These are phyloP conservation scores for Leishmania gerbilli DNA, from an alignment of 208 protist genomes.

Conservation along the genomic window DNA sequence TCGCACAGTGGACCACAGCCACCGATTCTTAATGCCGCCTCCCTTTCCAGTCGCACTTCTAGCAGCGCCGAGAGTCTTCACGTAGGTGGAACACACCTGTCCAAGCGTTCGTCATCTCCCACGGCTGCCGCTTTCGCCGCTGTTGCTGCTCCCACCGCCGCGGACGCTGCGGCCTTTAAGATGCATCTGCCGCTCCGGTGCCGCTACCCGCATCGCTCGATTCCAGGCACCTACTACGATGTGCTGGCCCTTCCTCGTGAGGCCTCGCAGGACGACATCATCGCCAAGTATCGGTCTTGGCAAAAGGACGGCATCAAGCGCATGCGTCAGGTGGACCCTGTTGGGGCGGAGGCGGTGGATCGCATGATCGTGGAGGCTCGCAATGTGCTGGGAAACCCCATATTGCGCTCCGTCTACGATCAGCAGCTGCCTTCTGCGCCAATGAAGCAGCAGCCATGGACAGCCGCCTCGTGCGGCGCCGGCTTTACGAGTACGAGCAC, in stretches of 20 bases:
- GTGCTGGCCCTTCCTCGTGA: slow-evolving; percentile 55
- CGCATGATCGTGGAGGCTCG: slow-evolving; percentile 79
- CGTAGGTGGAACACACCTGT: background rate
- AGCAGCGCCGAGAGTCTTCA: slow-evolving; percentile 30
- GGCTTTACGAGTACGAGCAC: slow-evolving; percentile 20
- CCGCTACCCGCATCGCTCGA: slow-evolving; percentile 72
- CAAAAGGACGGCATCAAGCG: slow-evolving; percentile 64
- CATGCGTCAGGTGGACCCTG: slow-evolving; percentile 51
- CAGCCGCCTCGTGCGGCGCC: slow-evolving; percentile 7
- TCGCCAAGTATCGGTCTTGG: slow-evolving; percentile 67
- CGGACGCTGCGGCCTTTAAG: slow-evolving; percentile 34
- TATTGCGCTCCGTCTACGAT: slow-evolving; percentile 74
- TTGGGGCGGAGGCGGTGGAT: slow-evolving; percentile 62
- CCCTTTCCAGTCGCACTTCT: slow-evolving; percentile 40
- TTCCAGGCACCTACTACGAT: slow-evolving; percentile 87
- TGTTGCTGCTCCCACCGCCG: background rate
- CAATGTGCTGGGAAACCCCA: slow-evolving; percentile 74
- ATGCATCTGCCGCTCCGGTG: slow-evolving; percentile 76
- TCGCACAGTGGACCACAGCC: slow-evolving; percentile 24
- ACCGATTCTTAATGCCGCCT: slow-evolving; percentile 18
- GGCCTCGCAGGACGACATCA: slow-evolving; percentile 51
- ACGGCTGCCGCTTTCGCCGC: background rate
- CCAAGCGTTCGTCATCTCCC: slow-evolving; percentile 15
- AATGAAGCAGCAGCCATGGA: slow-evolving; percentile 31
- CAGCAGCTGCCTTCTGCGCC: slow-evolving; percentile 30